Conservation (phyloP, 306 rosid species). For the Astragalus glycyphyllos region DNA sequence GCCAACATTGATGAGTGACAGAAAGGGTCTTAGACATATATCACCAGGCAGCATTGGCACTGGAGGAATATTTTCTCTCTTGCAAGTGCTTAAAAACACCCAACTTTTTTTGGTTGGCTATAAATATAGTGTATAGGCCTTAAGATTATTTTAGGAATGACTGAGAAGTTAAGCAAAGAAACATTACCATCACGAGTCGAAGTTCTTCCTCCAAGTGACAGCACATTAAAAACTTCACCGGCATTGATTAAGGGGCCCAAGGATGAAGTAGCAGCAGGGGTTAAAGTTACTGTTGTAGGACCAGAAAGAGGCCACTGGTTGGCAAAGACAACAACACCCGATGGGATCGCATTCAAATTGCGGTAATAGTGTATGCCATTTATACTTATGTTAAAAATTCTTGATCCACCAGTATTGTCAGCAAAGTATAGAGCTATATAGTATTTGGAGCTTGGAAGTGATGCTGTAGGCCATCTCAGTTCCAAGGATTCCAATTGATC, state of each 20-base stretch:
- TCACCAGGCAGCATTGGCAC: conserved; percentile 20
- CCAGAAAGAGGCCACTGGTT: conserved; percentile 86
- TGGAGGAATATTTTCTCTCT: conserved; percentile 15
- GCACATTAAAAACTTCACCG: conserved; percentile 71
- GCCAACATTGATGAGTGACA: conserved; percentile 11
- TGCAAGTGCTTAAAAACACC: conserved; percentile 19
- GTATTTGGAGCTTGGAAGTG: conserved; percentile 61
- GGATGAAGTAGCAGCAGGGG: conserved; percentile 60
- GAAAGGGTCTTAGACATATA: conserved; percentile 21
- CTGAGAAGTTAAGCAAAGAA: conserved; percentile 18
- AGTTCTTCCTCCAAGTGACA: conserved; percentile 75
- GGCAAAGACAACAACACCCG: conserved; percentile 79
- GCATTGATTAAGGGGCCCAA: conserved; percentile 82
- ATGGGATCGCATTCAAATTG: conserved; percentile 57
- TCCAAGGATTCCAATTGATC: conserved; percentile 52
- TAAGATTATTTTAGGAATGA: conserved; percentile 37
- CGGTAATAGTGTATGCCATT: conserved; percentile 67
- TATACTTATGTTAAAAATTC: conserved; percentile 62
- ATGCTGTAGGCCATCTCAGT: conserved; percentile 70
- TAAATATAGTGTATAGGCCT: background rate
- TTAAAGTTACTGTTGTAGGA: conserved; percentile 64
- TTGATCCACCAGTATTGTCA: conserved; percentile 50
- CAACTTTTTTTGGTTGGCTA: conserved; percentile 27
- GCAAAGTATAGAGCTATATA: conserved; percentile 88
- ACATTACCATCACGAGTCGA: conserved; percentile 74